A percentile compares a stretch with the other conserved stretches of the same genome.
phyloP scores from a whole-genome alignment of 371 early-diverging fungal species.

The Thermomucor indicae-seudaticae region DNA sequence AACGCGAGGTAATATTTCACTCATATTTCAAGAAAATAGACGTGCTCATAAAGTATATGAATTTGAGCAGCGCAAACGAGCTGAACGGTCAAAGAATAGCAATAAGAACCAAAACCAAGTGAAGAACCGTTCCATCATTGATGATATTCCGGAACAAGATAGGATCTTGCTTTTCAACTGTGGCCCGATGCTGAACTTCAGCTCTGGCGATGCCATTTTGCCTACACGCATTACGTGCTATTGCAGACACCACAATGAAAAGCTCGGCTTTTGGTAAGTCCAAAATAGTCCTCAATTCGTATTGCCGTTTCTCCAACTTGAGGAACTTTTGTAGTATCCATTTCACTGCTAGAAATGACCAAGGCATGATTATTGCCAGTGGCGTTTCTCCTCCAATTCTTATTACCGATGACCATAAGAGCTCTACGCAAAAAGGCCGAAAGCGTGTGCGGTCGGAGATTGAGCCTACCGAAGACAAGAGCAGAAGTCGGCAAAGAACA shows the following conservation, averaged over 20 bases:
- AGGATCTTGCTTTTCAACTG: constrained; percentile 79
- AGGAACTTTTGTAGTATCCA: constrained; percentile 42
- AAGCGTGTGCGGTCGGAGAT: no score
- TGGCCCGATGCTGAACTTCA: constrained; percentile 76
- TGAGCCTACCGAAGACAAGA: no score
- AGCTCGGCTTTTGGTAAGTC: constrained; percentile 72
- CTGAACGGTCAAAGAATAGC: constrained; percentile 39
- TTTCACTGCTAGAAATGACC: constrained; percentile 62
- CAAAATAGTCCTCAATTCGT: not conserved
- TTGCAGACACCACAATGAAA: constrained; percentile 90
- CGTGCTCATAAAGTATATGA: not conserved
- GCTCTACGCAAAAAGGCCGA: constrained; percentile 30
- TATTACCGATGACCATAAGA: constrained; percentile 95
- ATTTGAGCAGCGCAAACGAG: constrained; percentile 35
- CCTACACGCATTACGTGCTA: constrained; percentile 94
- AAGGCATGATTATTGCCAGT: constrained; percentile 62
- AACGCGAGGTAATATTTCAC: constrained; percentile 64
- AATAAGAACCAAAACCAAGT: constrained; percentile 4
- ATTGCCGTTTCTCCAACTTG: not conserved
- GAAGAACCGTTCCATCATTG: constrained; percentile 5
- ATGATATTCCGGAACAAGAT: constrained; percentile 26
- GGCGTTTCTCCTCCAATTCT: constrained; percentile 86
- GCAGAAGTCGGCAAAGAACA: no score
- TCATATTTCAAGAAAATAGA: not conserved
- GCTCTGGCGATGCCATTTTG: constrained; percentile 76